Percentiles rank a stretch among this genome's conserved stretches.
Evolutionary conservation across 495 filamentous ascomycete species (phyloP).

Genomic region (Penicillium bovifimosum): DNA sequence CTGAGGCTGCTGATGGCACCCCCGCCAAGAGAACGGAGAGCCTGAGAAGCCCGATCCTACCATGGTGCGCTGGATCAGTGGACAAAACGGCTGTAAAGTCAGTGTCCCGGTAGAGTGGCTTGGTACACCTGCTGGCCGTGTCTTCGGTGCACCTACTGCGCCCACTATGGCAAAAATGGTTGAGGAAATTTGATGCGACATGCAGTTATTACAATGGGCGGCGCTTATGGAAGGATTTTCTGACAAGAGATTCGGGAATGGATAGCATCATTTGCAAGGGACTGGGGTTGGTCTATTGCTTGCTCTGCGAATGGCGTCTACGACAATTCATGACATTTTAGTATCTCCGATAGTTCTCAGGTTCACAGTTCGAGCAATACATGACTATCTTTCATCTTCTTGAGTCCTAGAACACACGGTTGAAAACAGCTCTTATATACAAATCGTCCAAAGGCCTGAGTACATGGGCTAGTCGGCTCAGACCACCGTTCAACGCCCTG

Average conservation of each 20-base stretch:
- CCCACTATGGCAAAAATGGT: conserved; percentile 36
- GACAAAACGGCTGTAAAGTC: conserved; percentile 58
- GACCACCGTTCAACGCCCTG: background rate
- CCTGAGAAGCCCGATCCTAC: conserved; percentile 56
- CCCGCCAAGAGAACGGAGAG: conserved; percentile 50
- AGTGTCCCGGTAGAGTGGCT: conserved; percentile 83
- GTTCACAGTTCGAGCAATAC: conserved; percentile 2
- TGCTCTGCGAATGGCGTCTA: conserved; percentile 18
- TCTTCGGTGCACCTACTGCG: conserved; percentile 46
- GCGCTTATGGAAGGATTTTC: conserved; percentile 24
- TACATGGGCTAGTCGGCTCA: background rate
- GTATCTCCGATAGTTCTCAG: conserved; percentile 2
- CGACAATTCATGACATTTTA: conserved; percentile 1
- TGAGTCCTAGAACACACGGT: background rate
- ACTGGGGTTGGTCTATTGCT: background rate
- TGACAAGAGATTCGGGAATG: conserved; percentile 9
- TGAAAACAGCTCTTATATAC: background rate
- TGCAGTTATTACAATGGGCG: conserved; percentile 11
- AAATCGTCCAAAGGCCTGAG: background rate
- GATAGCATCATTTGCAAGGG: conserved; percentile 3
- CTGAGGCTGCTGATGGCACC: conserved; percentile 42
- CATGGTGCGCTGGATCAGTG: conserved; percentile 76
- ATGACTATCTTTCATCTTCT: background rate
- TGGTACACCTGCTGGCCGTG: conserved; percentile 56
- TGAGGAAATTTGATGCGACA: conserved; percentile 37